These are phyloP conservation scores for Scalesia atractyloides DNA, from an alignment of 129 eudicot genomes.

Conservation along the genomic window DNA sequence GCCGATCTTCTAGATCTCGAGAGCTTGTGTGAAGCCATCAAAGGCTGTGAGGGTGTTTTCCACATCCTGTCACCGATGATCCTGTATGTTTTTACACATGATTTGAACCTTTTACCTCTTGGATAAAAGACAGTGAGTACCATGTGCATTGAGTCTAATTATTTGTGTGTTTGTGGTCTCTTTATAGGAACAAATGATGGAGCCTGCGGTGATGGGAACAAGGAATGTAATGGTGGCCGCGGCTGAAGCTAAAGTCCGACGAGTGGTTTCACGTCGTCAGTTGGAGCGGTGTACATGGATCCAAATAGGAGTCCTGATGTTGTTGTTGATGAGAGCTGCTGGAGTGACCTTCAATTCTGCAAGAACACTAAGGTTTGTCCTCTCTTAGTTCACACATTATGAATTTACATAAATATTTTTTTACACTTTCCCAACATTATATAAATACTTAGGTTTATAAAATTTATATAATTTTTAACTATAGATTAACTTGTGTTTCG, in stretches of 20 bases:
- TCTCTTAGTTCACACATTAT: background rate
- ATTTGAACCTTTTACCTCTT: too few species aligned
- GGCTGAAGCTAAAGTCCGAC: conserved; percentile 80
- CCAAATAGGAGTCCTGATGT: conserved; percentile 81
- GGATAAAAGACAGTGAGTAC: background rate
- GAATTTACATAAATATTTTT: background rate
- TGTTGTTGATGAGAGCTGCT: conserved; percentile 91
- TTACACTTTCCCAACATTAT: background rate
- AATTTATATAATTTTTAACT: background rate
- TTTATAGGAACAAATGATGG: conserved; percentile 95
- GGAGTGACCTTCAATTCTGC: conserved; percentile 99
- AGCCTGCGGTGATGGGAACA: conserved; percentile 95
- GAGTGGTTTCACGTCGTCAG: conserved; percentile 92
- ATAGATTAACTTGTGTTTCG: background rate
- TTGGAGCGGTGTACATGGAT: conserved; percentile 96
- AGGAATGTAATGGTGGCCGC: conserved; percentile 84
- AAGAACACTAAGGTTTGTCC: conserved; percentile 82
- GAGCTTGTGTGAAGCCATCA: conserved; percentile 81
- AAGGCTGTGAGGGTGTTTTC: conserved; percentile 92
- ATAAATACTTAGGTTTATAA: background rate
- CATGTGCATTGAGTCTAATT: background rate
- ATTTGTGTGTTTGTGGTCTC: background rate
- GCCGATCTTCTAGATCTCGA: conserved; percentile 95
- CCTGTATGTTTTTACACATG: conserved; percentile 44
- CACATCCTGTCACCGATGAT: conserved; percentile 94